phyloP scores from a whole-genome alignment of 2,329 filamentous ascomycete genomes.

The Cordyceps sp. region DNA sequence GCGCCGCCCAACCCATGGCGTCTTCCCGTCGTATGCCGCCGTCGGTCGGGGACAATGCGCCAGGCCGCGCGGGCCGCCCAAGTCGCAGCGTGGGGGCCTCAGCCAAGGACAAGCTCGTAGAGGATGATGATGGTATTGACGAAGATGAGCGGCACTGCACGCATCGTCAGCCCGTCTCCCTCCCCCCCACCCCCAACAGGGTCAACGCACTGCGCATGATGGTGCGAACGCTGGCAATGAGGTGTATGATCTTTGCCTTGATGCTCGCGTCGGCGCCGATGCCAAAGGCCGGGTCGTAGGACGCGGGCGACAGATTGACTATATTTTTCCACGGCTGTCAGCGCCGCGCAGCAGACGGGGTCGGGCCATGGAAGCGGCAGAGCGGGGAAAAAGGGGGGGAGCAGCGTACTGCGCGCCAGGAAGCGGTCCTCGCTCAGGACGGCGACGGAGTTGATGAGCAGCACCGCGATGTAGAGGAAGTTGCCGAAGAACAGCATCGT shows the following conservation, averaged over 20 bases:
- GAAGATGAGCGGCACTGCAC: slow-evolving; percentile 66
- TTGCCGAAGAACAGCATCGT: slow-evolving; percentile 54
- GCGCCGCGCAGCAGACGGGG: slow-evolving; percentile 4
- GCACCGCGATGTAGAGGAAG: slow-evolving; percentile 62
- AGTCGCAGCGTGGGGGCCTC: slow-evolving; percentile 10
- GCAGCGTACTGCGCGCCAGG: slow-evolving; percentile 44
- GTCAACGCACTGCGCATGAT: slow-evolving; percentile 69
- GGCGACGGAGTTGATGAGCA: slow-evolving; percentile 85
- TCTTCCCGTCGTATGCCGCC: too few relatives aligned
- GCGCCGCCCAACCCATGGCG: too few relatives aligned
- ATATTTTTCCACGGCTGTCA: too few relatives aligned
- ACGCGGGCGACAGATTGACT: slow-evolving; percentile 60
- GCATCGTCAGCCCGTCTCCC: too few relatives aligned
- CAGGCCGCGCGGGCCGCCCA: not conserved
- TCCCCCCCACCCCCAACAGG: too few relatives aligned
- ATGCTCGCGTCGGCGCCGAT: slow-evolving; percentile 56
- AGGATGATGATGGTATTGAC: slow-evolving; percentile 72
- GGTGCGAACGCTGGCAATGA: slow-evolving; percentile 80
- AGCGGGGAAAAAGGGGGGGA: not conserved
- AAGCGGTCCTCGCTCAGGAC: slow-evolving; percentile 92
- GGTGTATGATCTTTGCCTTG: slow-evolving; percentile 72
- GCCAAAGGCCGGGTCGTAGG: slow-evolving; percentile 65
- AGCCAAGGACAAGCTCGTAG: slow-evolving; percentile 66
- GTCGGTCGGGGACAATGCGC: too few relatives aligned
- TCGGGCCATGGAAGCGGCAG: too few relatives aligned